A percentile compares a stretch with the other conserved stretches of the same genome.
Evolutionary conservation across 805 yeast genomes (phyloP).

Genomic region (Hanseniaspora taiwanica): DNA sequence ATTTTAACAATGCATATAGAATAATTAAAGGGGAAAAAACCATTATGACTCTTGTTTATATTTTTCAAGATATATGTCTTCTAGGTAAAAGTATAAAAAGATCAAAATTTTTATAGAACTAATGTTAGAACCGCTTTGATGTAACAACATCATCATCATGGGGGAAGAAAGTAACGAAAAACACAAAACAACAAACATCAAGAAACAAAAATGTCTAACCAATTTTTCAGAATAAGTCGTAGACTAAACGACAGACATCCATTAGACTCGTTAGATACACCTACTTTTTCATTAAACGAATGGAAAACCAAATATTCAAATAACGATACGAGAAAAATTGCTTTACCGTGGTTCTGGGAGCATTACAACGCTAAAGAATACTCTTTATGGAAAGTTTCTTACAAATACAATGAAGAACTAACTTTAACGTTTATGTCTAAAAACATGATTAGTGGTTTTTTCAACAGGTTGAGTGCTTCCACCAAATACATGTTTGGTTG

Average conservation of each 20-base stretch:
- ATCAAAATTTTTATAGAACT: no score
- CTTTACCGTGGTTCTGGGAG: constrained; percentile 96
- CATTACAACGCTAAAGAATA: constrained; percentile 81
- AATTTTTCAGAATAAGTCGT: constrained; percentile 10
- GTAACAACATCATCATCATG: no score
- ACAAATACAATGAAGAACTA: constrained; percentile 93
- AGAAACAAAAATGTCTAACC: no score
- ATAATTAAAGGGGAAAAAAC: no score
- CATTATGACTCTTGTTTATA: no score
- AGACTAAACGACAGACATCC: constrained; percentile 76
- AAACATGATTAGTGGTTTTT: constrained; percentile 95
- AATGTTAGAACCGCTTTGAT: no score
- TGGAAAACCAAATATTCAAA: constrained; percentile 93
- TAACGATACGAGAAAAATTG: constrained; percentile 85
- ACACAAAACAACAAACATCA: no score
- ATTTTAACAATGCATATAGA: no score
- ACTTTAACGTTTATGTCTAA: constrained; percentile 94
- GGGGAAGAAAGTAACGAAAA: no score
- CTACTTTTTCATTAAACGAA: constrained; percentile 56
- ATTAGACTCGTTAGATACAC: constrained; percentile 64
- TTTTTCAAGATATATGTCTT: no score
- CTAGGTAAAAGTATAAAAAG: no score
- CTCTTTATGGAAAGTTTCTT: constrained; percentile 87
- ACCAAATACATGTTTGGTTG: constrained; percentile 84
- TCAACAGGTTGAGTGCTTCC: constrained; percentile 81